Evolutionary conservation across 1,284 basidiomycete genomes (phyloP).

Genomic region (Sporisorium sorghi): DNA sequence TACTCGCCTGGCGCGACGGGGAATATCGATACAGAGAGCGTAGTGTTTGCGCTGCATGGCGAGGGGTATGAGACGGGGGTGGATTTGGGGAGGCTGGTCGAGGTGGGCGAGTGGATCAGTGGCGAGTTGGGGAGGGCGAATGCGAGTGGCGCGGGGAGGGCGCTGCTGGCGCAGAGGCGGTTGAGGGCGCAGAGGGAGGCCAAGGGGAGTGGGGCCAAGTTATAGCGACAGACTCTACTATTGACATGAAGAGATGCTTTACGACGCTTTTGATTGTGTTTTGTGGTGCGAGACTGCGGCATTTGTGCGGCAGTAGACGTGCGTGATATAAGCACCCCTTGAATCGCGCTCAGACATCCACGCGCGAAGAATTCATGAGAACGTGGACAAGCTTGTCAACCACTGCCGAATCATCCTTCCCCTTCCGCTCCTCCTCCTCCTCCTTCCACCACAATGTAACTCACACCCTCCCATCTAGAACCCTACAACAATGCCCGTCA

Average conservation of each 20-base stretch:
- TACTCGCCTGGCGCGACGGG: slow-evolving; percentile 82
- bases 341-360: slow-evolving; percentile 25
- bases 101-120: slow-evolving; percentile 52
- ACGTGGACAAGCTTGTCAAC: slow-evolving; percentile 18
- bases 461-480: no score
- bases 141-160: slow-evolving; percentile 49
- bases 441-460: not conserved
- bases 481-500: no score
- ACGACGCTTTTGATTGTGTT: no score
- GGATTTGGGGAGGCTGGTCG: slow-evolving; percentile 69
- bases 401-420: no score
- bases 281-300: not conserved
- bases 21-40: slow-evolving; percentile 73
- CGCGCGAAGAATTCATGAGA: slow-evolving; percentile 1
- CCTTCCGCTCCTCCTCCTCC: not conserved
- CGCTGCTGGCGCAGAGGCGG: slow-evolving; percentile 48
- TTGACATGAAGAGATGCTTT: not conserved
- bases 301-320: no score
- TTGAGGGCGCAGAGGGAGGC: slow-evolving; percentile 28
- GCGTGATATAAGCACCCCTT: no score
- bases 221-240: no score
- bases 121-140: slow-evolving; percentile 40
- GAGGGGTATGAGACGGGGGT: slow-evolving; percentile 79
- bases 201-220: slow-evolving; percentile 17
- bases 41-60: slow-evolving; percentile 83